Base-by-base conservation (phyloP, 805 yeast genomes). In the Lachancea dasiensis region DNA sequence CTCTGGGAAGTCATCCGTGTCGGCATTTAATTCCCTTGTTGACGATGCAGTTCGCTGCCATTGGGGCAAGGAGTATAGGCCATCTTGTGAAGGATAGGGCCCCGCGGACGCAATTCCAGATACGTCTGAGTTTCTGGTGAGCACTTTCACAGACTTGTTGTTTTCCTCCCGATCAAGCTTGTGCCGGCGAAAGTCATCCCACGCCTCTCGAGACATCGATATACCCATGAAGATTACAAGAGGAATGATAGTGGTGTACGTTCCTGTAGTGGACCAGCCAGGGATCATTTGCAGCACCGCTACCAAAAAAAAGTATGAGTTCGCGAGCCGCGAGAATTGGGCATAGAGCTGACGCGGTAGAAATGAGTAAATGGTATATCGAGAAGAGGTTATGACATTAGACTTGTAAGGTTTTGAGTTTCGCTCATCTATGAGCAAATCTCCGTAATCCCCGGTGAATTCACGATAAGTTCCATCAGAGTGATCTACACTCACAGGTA, bases 231-330 rank as follows among this genome's bases (percentile, higher is more conserved):
- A 92, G 5, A 92, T 73, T 60, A 80, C 65, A 40, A 92, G 68
- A 2, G 98, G 97, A 27, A 89, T 72, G 50, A 92, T 90, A 2
- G 98, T 92, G 3, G 97, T 92, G 56, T 78, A 86, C 9, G 87
- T 82, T 43, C 97, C 98, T 0, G 98, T 92, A 5, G 98, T 86
- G 1, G 96, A 86, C 97, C 96, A 92, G 2, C 87, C 77, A 0
- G 98, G 97, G 33, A 92, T 81, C 89, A 90, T 80, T 58, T 92
- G 98, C 68, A 92, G 67, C 44, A 92, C 82, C 2, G 97, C 89
- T 13, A 92, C 92, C 3, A 79, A 69, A 73, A 92, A 64, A 62
- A 92, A 92, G 60, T 92, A 90, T 44, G 89, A 69, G 56, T 92
- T 92, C 20, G 98, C 98, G 31, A 92, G 53, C 56, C 86, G 90